Evolutionary conservation across 2,329 filamentous ascomycete species (phyloP).

Genomic region (Aspergillus puulaauensis): DNA sequence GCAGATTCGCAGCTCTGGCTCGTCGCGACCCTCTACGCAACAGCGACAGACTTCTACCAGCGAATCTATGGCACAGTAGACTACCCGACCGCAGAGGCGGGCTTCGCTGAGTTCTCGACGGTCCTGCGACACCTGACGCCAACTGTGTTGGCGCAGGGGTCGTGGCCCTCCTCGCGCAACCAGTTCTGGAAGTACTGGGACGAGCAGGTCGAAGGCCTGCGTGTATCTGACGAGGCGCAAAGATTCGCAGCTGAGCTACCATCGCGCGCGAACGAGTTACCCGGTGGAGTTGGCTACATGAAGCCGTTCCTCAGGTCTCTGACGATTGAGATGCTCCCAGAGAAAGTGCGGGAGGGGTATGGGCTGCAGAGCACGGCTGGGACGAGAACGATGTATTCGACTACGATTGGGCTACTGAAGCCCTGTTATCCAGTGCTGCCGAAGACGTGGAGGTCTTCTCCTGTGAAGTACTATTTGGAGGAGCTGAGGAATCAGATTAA

Average conservation of each 20-base stretch:
- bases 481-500: conserved; percentile 28
- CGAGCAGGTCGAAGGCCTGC: conserved; percentile 27
- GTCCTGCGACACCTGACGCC: conserved; percentile 22
- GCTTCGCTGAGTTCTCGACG: conserved; percentile 30
- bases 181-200: conserved; percentile 41
- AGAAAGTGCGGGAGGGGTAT: conserved; percentile 32
- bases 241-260: conserved; percentile 30
- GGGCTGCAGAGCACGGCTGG: conserved; percentile 29
- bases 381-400: conserved; percentile 29
- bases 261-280: conserved; percentile 23
- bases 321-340: conserved; percentile 37
- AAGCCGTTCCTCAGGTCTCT: conserved; percentile 32
- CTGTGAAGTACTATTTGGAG: conserved; percentile 31
- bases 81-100: conserved; percentile 31
- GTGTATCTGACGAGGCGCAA: conserved; percentile 30
- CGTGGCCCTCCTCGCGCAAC: conserved; percentile 31
- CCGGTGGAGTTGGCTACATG: conserved; percentile 29
- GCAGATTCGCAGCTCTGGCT: conserved; percentile 32
- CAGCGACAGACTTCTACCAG: conserved; percentile 38
- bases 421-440: conserved; percentile 35
- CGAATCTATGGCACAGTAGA: conserved; percentile 35
- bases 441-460: conserved; percentile 27
- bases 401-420: conserved; percentile 32
- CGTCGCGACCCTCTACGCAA: conserved; percentile 36
- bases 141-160: conserved; percentile 23